Evolutionary conservation across 83 land plant species (phyloP).

Genomic region (Larix sibirica): DNA sequence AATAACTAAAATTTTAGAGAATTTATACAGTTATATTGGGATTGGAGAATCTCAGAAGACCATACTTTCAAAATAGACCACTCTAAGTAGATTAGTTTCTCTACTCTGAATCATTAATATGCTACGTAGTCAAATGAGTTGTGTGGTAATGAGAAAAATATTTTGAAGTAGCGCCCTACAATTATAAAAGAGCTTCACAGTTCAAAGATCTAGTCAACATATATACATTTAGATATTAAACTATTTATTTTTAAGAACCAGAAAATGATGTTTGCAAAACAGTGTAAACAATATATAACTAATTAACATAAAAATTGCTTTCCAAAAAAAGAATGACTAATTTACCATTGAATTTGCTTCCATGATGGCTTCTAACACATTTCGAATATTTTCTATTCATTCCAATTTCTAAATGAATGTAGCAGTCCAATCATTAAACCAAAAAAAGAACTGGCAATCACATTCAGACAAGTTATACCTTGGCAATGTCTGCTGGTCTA

Average conservation of each 20-base stretch:
- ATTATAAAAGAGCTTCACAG: neutral
- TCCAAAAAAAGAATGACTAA: neutral
- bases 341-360: neutral
- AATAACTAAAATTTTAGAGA: too few relatives aligned
- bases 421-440: neutral
- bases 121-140: neutral
- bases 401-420: neutral
- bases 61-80: neutral
- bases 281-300: neutral
- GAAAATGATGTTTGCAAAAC: neutral
- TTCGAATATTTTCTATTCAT: neutral
- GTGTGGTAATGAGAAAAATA: neutral
- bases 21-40: too few relatives aligned
- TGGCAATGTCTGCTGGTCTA: slow-evolving; percentile 83
- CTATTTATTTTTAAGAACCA: neutral
- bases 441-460: neutral
- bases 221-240: neutral
- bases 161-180: too few relatives aligned
- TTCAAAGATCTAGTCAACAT: neutral
- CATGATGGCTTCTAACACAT: neutral
- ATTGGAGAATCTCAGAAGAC: too few relatives aligned
- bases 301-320: neutral
- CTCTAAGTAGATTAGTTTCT: neutral
- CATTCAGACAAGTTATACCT: slow-evolving; percentile 37
- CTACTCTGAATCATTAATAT: neutral